phyloP scores from a whole-genome alignment of 192 early-diverging fungal species.

The Funneliformis mosseae region DNA sequence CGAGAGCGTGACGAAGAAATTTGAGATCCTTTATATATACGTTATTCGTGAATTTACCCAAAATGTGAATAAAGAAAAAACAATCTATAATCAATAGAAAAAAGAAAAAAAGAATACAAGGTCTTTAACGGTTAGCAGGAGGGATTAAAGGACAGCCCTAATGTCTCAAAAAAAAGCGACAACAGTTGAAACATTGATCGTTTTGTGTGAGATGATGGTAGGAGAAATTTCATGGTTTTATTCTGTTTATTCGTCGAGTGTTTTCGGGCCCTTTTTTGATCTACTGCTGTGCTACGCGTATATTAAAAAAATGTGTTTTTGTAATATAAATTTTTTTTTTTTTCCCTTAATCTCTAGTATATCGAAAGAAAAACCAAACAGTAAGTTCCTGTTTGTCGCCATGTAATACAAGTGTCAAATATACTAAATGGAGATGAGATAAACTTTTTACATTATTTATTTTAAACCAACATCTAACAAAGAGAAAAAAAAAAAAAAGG shows the following conservation, averaged over 20 bases:
- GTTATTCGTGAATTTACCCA: background rate
- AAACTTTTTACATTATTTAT: background rate
- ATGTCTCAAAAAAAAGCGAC: background rate
- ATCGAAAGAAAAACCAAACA: background rate
- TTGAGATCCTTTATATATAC: background rate
- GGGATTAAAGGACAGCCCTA: background rate
- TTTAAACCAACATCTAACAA: background rate
- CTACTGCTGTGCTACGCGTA: background rate
- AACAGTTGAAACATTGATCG: background rate
- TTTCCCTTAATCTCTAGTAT: background rate
- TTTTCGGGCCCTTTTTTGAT: background rate
- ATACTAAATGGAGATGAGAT: background rate
- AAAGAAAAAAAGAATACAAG: background rate
- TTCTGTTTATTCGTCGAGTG: background rate
- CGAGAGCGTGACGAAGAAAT: background rate
- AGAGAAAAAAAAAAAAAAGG: too few relatives aligned
- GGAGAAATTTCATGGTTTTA: background rate
- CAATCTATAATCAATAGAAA: too few relatives aligned
- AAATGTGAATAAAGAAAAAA: too few relatives aligned
- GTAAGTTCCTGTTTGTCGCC: background rate
- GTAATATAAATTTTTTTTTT: background rate
- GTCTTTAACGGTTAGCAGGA: background rate
- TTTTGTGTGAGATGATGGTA: background rate
- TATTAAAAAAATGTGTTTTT: background rate
- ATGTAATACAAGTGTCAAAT: background rate